Evolutionary conservation across 108 stramenopile species (phyloP).

Genomic region (Cyclostephanos tholiformis): DNA sequence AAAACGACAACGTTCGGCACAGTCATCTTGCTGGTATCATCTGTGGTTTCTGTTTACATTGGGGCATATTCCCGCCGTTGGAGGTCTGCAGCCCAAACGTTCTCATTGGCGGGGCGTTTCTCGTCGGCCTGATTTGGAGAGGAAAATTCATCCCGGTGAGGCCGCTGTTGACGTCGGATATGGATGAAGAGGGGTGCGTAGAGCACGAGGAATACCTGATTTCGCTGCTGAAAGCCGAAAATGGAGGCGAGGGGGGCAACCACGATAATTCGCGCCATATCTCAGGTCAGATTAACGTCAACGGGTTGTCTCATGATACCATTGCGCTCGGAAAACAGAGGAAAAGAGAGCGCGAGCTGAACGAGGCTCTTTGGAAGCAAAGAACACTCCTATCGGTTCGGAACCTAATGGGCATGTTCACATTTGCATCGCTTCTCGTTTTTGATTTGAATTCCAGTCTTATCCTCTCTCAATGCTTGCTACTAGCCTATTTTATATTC

Average conservation of each 20-base stretch:
- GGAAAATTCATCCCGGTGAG: slow-evolving; percentile 30
- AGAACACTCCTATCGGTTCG: slow-evolving; percentile 29
- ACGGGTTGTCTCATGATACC: slow-evolving; percentile 17
- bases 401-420: slow-evolving; percentile 26
- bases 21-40: slow-evolving; percentile 78
- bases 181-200: slow-evolving; percentile 21
- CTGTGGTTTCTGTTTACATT: slow-evolving; percentile 73
- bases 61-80: slow-evolving; percentile 64
- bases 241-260: neutral
- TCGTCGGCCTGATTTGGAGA: slow-evolving; percentile 36
- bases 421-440: slow-evolving; percentile 26
- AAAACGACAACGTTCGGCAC: neutral
- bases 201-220: slow-evolving; percentile 12
- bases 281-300: slow-evolving; percentile 2
- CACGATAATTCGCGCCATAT: neutral
- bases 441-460: slow-evolving; percentile 34
- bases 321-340: slow-evolving; percentile 27
- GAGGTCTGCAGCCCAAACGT: slow-evolving; percentile 64
- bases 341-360: slow-evolving; percentile 41
- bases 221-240: slow-evolving; percentile 14
- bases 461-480: slow-evolving; percentile 26
- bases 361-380: slow-evolving; percentile 32
- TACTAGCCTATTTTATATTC: slow-evolving; percentile 36
- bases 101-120: slow-evolving; percentile 59
- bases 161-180: slow-evolving; percentile 11